Evolutionary conservation across 2,329 filamentous ascomycete genomes (phyloP).

Genomic region (Fusarium sterilihyphosum): DNA sequence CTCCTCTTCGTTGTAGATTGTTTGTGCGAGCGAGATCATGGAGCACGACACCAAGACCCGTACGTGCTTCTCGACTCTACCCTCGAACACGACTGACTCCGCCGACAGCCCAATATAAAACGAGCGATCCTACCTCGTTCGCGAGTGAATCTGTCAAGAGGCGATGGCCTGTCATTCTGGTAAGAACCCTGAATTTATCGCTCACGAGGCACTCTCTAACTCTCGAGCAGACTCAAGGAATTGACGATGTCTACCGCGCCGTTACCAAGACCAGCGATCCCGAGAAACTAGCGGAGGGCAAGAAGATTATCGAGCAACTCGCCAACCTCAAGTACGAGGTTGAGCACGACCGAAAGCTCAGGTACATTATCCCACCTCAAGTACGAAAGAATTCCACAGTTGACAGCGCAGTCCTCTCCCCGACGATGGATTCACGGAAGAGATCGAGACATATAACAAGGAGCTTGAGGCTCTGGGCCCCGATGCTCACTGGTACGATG

Average conservation of each 20-base stretch:
- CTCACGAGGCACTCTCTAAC: constrained; percentile 2
- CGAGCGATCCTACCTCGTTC: constrained; percentile 86
- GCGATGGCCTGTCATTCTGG: constrained; percentile 93
- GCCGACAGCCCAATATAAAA: constrained; percentile 76
- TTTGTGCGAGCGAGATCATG: constrained; percentile 51
- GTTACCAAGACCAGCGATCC: constrained; percentile 68
- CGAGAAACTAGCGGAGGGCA: constrained; percentile 80
- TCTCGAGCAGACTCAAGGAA: constrained; percentile 77
- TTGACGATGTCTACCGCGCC: constrained; percentile 92
- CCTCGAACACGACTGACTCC: constrained; percentile 21
- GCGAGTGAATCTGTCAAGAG: constrained; percentile 85
- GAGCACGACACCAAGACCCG: constrained; percentile 79
- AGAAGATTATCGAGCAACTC: constrained; percentile 82
- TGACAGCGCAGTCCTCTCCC: constrained; percentile 67
- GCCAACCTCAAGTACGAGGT: constrained; percentile 92
- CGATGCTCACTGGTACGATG: constrained; percentile 81
- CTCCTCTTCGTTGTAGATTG: not conserved
- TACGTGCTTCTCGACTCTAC: constrained; percentile 53
- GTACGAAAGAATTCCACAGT: not conserved
- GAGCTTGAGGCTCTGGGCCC: constrained; percentile 78
- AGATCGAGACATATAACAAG: constrained; percentile 85
- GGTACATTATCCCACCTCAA: constrained; percentile 60
- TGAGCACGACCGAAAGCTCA: constrained; percentile 84
- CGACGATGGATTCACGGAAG: constrained; percentile 82
- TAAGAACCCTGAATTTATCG: constrained; percentile 52